phyloP scores from a whole-genome alignment of 768 basidiomycete genomes.

The Tricholoma sp. region DNA sequence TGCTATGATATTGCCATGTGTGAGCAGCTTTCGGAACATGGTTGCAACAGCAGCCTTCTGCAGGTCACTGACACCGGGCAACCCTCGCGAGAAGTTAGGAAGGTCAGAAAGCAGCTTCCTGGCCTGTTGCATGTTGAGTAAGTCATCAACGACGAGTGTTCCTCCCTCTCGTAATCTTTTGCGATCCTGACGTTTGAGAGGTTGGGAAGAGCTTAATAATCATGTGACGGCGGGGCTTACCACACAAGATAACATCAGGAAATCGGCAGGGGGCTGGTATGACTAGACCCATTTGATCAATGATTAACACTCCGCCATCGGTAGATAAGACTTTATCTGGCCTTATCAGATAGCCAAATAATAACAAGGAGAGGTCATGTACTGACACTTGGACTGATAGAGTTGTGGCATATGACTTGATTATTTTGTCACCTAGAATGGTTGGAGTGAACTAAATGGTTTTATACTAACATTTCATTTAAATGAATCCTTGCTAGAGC shows the following conservation, averaged over 20 bases:
- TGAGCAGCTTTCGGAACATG: background rate
- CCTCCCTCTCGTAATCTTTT: background rate
- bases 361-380: too few species aligned
- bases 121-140: background rate
- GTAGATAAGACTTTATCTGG: too few species aligned
- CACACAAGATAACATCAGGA: background rate
- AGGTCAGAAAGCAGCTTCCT: background rate
- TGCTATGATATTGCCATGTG: background rate
- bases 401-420: too few species aligned
- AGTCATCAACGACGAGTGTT: background rate
- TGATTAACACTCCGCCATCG: too few species aligned
- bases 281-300: too few species aligned
- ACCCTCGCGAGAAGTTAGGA: background rate
- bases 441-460: too few species aligned
- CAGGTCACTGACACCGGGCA: background rate
- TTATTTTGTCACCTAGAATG: too few species aligned
- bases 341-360: too few species aligned
- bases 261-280: too few species aligned
- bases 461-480: too few species aligned
- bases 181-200: background rate
- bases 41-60: background rate
- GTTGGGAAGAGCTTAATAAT: background rate
- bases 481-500: too few species aligned
- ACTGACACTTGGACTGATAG: too few species aligned
- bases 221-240: background rate